Evolutionary conservation across 106 monocot species (phyloP), one percentile per base, ranked within the genome.

Genomic region (Dioscorea dumetorum): DNA sequence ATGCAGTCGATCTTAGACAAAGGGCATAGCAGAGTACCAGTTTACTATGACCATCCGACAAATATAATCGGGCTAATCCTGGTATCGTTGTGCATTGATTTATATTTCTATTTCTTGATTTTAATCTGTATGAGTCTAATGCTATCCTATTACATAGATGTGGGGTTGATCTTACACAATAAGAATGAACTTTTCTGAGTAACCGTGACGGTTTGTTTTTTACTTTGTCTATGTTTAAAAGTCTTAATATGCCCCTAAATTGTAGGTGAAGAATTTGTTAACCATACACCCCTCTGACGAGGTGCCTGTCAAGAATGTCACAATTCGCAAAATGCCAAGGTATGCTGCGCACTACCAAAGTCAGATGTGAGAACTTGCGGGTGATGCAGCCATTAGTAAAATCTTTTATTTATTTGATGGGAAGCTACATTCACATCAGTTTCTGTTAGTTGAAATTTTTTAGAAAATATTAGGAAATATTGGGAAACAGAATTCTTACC

Each of bases 11-110:
- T 99, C 60, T n/a, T 99, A 81, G 85, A 90, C 8, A 90, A 83
- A 75, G 99, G 99, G 12, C 99, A 99, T 72, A 90, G 99, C 73
- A 93, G 99, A 68, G 83, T 99, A 60, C 99, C 99, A 22, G 93
- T 99, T 34, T 90, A 99, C 50, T 90, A 93, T 70, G 84, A 83
- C 53, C 83, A 81, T 60, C 86, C 80, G 16, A 80, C 93, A 63
- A 93, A 90, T 77, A 93, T 99, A 72, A 83, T 99, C 78, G 99
- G 99, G 24, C 90, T 99, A 67, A 71, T 99, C 50, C 61, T 99
- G 84, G 99, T 99, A 82, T 80, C 33, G 5, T 61, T 11, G 13
- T 63, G 22, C 62, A 10, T 22, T 57, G 12, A 12, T 58, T 49
- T 24, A 28, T 48, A 58, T 9, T 8, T 41, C 6, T 56, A 13